A percentile compares a stretch with the other conserved stretches of the same genome.
phyloP scores from a whole-genome alignment of 2,329 filamentous ascomycete genomes.

The Rachicladosporium sp. region DNA sequence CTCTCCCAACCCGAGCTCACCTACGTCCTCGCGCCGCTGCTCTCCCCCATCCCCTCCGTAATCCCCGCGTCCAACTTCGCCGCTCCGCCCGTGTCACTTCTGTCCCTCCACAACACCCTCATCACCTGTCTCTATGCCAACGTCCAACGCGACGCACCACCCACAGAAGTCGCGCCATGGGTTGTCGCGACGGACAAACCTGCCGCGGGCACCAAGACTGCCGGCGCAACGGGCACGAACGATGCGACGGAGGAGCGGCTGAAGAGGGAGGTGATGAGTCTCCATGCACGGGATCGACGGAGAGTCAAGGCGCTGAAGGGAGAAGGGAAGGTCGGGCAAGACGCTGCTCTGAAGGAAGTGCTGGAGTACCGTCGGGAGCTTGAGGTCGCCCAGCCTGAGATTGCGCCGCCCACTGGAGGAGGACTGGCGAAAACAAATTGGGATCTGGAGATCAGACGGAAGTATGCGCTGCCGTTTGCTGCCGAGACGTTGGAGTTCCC shows the following conservation, averaged over 20 bases:
- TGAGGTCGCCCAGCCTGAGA: slow-evolving; percentile 13
- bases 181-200: slow-evolving; percentile 62
- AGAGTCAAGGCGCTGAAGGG: slow-evolving; percentile 28
- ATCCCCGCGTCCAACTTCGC: slow-evolving; percentile 9
- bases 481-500: slow-evolving; percentile 53
- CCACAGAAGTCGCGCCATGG: slow-evolving; percentile 48
- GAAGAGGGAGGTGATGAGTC: slow-evolving; percentile 52
- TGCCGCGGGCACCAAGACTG: slow-evolving; percentile 51
- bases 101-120: slow-evolving; percentile 50
- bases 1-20: slow-evolving; percentile 50
- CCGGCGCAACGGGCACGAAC: slow-evolving; percentile 36
- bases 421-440: slow-evolving; percentile 35
- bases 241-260: slow-evolving; percentile 51
- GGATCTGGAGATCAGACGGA: slow-evolving; percentile 53
- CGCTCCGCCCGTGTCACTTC: slow-evolving; percentile 13
- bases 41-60: slow-evolving; percentile 38
- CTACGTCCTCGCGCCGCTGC: slow-evolving; percentile 42
- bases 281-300: slow-evolving; percentile 47
- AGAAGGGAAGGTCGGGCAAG: slow-evolving; percentile 4
- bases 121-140: slow-evolving; percentile 48
- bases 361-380: slow-evolving; percentile 18
- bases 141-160: slow-evolving; percentile 46
- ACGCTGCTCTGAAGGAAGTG: slow-evolving; percentile 14
- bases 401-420: slow-evolving; percentile 11
- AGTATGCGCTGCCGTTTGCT: slow-evolving; percentile 49